Conservation (phyloP, 768 basidiomycete species). For the Suillus subaureus region DNA sequence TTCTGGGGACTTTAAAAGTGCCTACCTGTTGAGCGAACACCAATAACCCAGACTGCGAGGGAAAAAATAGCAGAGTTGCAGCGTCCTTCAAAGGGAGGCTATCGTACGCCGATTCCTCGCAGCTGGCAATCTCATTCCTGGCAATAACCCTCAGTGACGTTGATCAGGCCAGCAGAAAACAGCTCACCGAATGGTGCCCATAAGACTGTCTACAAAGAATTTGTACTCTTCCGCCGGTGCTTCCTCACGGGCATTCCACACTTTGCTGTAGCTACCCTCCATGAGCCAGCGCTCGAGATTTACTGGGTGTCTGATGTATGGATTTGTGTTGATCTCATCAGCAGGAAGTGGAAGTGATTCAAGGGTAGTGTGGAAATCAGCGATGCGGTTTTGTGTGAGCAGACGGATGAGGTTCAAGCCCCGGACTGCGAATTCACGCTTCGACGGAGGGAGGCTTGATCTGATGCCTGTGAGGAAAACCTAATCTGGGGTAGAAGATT, state of each 20-base stretch:
- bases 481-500: conserved; percentile 15
- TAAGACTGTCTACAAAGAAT: conserved; percentile 89
- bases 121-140: conserved; percentile 97
- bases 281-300: conserved; percentile 97
- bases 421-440: conserved; percentile 84
- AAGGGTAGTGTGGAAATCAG: conserved; percentile 95
- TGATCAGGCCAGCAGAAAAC: not conserved
- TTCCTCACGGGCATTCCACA: conserved; percentile 93
- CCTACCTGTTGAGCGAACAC: conserved; percentile 80
- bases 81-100: conserved; percentile 91
- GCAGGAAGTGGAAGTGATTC: conserved; percentile 82
- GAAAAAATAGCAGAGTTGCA: conserved; percentile 89
- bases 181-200: conserved; percentile 88
- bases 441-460: conserved; percentile 76
- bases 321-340: conserved; percentile 66
- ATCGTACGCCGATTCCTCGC: conserved; percentile 92
- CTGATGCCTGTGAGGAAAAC: conserved; percentile 36
- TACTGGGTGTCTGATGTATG: conserved; percentile 81
- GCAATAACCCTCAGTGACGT: conserved; percentile 9
- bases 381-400: conserved; percentile 93
- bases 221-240: conserved; percentile 95
- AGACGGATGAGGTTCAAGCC: conserved; percentile 94
- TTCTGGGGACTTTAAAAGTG: conserved; percentile 5
- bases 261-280: conserved; percentile 98
- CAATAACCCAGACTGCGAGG: conserved; percentile 74